Evolutionary conservation across 2,329 filamentous ascomycete genomes (phyloP), one percentile per base, ranked within the genome.

Genomic region (Pseudopyricularia cyperi): DNA sequence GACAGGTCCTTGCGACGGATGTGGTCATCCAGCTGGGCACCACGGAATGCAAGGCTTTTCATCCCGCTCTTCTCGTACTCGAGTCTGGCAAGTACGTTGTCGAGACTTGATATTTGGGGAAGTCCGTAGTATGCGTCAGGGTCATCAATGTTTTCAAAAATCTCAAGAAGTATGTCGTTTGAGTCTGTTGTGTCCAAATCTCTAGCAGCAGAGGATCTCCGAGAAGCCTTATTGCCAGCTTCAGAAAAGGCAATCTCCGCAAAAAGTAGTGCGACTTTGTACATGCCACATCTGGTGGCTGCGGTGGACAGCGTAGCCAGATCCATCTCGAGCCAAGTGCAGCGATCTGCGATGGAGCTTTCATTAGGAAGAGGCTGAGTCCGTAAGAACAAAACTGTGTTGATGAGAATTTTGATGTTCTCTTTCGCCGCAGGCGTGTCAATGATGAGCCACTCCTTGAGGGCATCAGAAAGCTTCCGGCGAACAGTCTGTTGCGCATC

Each of bases 111-210:
- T 39, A 80, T 79, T 65, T 94, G 86, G 42, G 87, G 80, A 7
- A 96, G 76, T 4, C 93, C 94, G 62, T 98, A 98, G 65, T 95
- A 98, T 1, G 89, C 85, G 65, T 99, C 93, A 2, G 90, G 91
- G 61, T 99, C 94, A 62, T 96, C 90, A 47, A 98, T 86, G 55
- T 88, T 91, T 62, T 88, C 85, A 64, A 93, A 98, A 3, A 98
- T 90, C 1, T 78, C 73, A 46, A 95, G 74, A 12, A 97, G 71
- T 1, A 94, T 73, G 30, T 87, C 80, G 3, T 78, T 75, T 7
- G 87, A 77, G 26, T 82, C 69, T 47, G 72, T 63, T 57, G 50
- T 22, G 3, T 66, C 64, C 1, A 57, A 46, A 1, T 76, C 69
- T 57, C 70, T 72, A 48, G 72, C 62, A 3, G 71, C 68, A 2